These are phyloP conservation scores for Cercophora scortea DNA, from an alignment of 495 filamentous ascomycete genomes.

Conservation along the genomic window DNA sequence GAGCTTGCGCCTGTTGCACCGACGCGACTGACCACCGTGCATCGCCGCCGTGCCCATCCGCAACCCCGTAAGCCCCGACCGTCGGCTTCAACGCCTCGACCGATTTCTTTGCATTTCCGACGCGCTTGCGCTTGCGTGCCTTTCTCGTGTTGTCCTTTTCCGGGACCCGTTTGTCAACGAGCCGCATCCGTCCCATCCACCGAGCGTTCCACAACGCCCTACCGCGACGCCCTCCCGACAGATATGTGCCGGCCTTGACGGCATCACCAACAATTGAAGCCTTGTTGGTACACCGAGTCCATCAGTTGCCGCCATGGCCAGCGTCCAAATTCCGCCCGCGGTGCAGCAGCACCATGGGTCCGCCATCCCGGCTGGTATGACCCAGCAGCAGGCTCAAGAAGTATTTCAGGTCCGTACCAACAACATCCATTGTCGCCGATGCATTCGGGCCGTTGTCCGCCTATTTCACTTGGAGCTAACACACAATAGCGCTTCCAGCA, in stretches of 20 bases:
- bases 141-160: background rate
- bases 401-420: constrained; percentile 44
- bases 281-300: constrained; percentile 11
- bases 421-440: background rate
- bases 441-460: too few relatives aligned
- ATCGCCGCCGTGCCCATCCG: constrained; percentile 6
- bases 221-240: constrained; percentile 15
- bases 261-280: constrained; percentile 12
- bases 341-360: constrained; percentile 51
- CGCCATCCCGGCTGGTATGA: constrained; percentile 47
- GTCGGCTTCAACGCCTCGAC: background rate
- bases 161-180: constrained; percentile 5
- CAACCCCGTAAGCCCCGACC: constrained; percentile 6
- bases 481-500: constrained; percentile 63
- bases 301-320: constrained; percentile 55
- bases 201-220: constrained; percentile 9
- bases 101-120: constrained; percentile 6
- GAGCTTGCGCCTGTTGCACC: constrained; percentile 13
- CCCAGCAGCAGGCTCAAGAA: constrained; percentile 55
- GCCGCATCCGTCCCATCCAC: constrained; percentile 1
- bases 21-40: constrained; percentile 21
- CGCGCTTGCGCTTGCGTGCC: constrained; percentile 13
- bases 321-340: constrained; percentile 61
- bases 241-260: constrained; percentile 30
- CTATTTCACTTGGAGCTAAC: too few relatives aligned